Base-by-base conservation (phyloP, 208 protist species). In the Entamoeba histolytica region DNA sequence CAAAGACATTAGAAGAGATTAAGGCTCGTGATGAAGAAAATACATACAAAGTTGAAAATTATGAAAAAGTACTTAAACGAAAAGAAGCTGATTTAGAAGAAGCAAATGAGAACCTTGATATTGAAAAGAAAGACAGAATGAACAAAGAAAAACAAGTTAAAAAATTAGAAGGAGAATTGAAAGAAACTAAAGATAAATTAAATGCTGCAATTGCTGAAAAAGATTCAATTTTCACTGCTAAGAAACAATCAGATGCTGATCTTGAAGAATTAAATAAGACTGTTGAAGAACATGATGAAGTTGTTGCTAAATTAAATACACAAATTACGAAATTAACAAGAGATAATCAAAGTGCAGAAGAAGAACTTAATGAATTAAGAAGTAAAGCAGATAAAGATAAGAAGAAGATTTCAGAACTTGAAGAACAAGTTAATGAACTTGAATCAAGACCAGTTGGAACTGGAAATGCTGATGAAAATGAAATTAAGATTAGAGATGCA, bases 281-380 rank as follows among this genome's bases (percentile, higher is more conserved):
- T 39, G 61, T 87, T 35, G 14, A 12, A 87, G 51, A 93, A 52
- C 69, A 91, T 49, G 92, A 95, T 49, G 94, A 92, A 8, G 50
- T 31, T 28, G 92, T 44, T 50, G 57, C 91, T 55, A 93, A 93
- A 19, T 93, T 95, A 91, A 94, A 95, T 92, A 94, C 95, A 2
- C 17, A 28, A 28, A 87, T 87, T 23, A 87, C 17, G 1, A 87
- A 87, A 23, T 87, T 87, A 35, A 28, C 17, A 8, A 87, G 61
- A 87, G 61, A 87, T 6, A 35, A 39, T 35, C 94, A 96, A 55
- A 91, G 95, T 87, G 94, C 95, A 47, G 93, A 95, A 44, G 44
- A 49, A 35, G 91, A 57, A 93, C 57, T 91, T 49, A 91, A 94
- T 47, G 92, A 91, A n/a, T 61, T 95, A 50, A 73, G 94, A 78